Evolutionary conservation across 352 stramenopile species (phyloP).

Genomic region (Peronospora destructor): DNA sequence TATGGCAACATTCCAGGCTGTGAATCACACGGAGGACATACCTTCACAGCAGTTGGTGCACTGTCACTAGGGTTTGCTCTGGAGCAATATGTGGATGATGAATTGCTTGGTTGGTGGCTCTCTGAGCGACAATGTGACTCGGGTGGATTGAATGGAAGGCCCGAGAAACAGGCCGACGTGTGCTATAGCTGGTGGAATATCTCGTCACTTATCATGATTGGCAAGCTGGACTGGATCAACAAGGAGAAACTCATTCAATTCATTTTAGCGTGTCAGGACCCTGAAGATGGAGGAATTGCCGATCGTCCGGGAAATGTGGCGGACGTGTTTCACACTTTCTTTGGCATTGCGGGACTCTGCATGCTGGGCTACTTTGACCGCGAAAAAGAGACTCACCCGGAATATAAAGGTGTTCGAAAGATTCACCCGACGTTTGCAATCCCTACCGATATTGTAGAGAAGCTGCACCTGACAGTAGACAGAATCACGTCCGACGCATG

Average conservation of each 20-base stretch:
- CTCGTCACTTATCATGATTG: constrained; percentile 92
- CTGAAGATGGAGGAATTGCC: constrained; percentile 95
- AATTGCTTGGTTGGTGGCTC: constrained; percentile 95
- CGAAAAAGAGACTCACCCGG: constrained; percentile 42
- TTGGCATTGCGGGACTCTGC: constrained; percentile 92
- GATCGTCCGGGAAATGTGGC: constrained; percentile 95
- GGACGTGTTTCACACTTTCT: constrained; percentile 99
- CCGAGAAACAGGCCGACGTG: constrained; percentile 99
- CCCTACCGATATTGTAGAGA: constrained; percentile 86
- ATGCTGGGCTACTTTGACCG: constrained; percentile 91
- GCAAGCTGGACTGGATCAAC: constrained; percentile 93
- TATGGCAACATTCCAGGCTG: constrained; percentile 88
- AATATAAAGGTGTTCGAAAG: constrained; percentile 66
- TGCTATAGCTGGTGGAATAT: constrained; percentile 99
- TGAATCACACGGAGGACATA: constrained; percentile 96
- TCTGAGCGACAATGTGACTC: constrained; percentile 96
- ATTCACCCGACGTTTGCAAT: constrained; percentile 95
- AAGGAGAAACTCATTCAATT: constrained; percentile 89
- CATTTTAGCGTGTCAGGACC: constrained; percentile 94
- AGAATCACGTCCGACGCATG: constrained; percentile 29
- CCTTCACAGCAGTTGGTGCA: constrained; percentile 96
- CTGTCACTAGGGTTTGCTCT: constrained; percentile 83
- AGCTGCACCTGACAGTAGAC: constrained; percentile 80
- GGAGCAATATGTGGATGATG: constrained; percentile 73
- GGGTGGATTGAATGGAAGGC: constrained; percentile 91